A percentile compares a stretch with the other conserved stretches of the same genome.
These are phyloP conservation scores for Yamadazyma oceani DNA, from an alignment of 1,139 yeast genomes.

Conservation along the genomic window DNA sequence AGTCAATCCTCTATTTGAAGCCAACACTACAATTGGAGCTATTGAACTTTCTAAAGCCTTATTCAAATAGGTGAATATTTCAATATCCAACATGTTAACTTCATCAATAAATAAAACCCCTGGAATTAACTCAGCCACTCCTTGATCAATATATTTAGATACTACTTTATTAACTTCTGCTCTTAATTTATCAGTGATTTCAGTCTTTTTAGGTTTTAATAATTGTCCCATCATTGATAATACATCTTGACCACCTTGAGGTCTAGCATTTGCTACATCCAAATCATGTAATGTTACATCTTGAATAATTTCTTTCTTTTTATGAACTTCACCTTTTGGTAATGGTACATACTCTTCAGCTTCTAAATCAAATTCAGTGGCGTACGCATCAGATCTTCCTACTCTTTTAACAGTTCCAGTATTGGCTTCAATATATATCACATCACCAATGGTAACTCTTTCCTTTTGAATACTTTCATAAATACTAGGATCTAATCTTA, in stretches of 20 bases:
- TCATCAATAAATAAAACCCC: conserved; percentile 98
- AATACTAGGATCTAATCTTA: conserved; percentile 91
- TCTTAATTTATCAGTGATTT: conserved; percentile 93
- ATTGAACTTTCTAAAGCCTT: conserved; percentile 89
- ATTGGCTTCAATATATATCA: conserved; percentile 93
- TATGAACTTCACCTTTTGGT: conserved; percentile 98
- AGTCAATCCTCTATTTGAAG: conserved; percentile 93
- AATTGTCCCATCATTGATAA: conserved; percentile 98
- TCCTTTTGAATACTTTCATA: conserved; percentile 97
- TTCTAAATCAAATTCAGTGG: conserved; percentile 96
- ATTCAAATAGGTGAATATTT: conserved; percentile 90
- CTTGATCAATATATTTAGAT: conserved; percentile 94
- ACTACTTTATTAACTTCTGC: conserved; percentile 94
- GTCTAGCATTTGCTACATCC: conserved; percentile 94
- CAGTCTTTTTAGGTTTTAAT: conserved; percentile 96
- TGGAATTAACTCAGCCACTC: conserved; percentile 96
- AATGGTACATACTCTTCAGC: conserved; percentile 98
- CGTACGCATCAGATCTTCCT: conserved; percentile 97
- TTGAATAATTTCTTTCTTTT: conserved; percentile 96
- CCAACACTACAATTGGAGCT: conserved; percentile 93
- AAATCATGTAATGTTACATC: conserved; percentile 95
- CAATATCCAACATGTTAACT: conserved; percentile 96
- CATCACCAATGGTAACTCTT: conserved; percentile 92
- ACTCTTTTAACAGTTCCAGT: conserved; percentile 98
- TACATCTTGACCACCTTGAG: conserved; percentile 99